phyloP scores from a whole-genome alignment of 1,284 basidiomycete species.

The Tylopilus sp. region DNA sequence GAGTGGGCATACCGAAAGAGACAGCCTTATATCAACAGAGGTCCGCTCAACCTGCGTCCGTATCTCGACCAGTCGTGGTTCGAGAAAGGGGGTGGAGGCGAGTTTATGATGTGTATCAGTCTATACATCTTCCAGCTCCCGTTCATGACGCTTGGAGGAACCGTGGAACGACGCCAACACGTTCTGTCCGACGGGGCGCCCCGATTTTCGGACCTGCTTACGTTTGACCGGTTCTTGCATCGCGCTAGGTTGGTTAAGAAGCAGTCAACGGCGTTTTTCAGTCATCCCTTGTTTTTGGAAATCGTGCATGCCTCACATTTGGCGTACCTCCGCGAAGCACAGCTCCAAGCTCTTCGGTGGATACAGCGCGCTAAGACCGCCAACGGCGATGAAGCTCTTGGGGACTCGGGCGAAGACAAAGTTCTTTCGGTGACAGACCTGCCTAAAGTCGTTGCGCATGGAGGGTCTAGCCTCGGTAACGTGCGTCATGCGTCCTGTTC shows the following conservation, averaged over 20 bases:
- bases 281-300: conserved; percentile 50
- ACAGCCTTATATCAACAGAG: conserved; percentile 46
- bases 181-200: conserved; percentile 38
- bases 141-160: conserved; percentile 47
- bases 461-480: conserved; percentile 6
- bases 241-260: conserved; percentile 40
- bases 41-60: conserved; percentile 50
- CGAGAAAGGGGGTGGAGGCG: conserved; percentile 40
- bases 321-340: conserved; percentile 22
- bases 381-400: too few relatives aligned
- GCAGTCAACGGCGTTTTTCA: conserved; percentile 31
- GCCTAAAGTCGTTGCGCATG: conserved; percentile 9
- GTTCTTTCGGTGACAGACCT: conserved; percentile 4
- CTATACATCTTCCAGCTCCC: conserved; percentile 46
- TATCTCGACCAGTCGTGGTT: conserved; percentile 50
- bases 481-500: not conserved
- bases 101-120: conserved; percentile 29
- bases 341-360: conserved; percentile 17
- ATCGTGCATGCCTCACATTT: conserved; percentile 33
- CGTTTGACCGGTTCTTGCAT: conserved; percentile 24
- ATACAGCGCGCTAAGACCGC: not conserved
- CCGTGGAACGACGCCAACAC: not conserved
- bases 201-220: conserved; percentile 40
- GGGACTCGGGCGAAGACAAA: too few relatives aligned
- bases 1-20: conserved; percentile 53